Evolutionary conservation across 2,329 filamentous ascomycete species (phyloP), one percentile per base, ranked within the genome.

Genomic region (Zymoseptoria ardabiliae): DNA sequence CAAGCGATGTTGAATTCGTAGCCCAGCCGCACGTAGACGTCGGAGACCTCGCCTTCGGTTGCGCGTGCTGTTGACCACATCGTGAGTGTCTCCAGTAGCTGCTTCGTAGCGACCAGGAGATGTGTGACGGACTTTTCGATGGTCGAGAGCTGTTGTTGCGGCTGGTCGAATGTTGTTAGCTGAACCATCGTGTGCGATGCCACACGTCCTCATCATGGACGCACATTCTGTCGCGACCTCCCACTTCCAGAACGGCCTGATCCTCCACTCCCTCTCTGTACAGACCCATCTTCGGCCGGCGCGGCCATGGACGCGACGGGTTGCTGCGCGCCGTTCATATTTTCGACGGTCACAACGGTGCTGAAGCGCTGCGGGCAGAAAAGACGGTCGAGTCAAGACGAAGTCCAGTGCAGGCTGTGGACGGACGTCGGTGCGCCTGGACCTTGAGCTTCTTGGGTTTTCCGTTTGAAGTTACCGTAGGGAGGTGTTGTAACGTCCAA

Each of bases 1-100:
- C 93, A 97, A 25, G 94, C 94, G 79, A 99, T 94, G 76, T 99
- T 99, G 82, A 99, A 99, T 76, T 99, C 94, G 76, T 99, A 99
- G 53, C 94, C 94, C 62, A 99, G 79, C 62, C 94, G 88, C 61
- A 99, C 94, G 73, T 99, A 99, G 68, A 99, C 94, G 74, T 99
- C 94, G 11, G 94, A 97, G 61, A 99, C 94, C 73, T 97, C 90
- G 62, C 88, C 89, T 76, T 99, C 94, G 64, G 91, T 92, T 57
- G 94, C 92, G 69, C 89, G 87, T 63, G 90, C 88, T 59, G 93
- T 90, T 61, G 94, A 99, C 94, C 94, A 99, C 81, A 96, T 89
- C 53, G 94, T 99, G 63, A 99, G 81, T 5, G 93, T 99, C 78
- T 99, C 94, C 63, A 99, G 87, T 2, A 99, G 86, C 76, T 97